Base-by-base conservation (phyloP, 176 grass and related monocot species). In the Thinopyrum elongatum region DNA sequence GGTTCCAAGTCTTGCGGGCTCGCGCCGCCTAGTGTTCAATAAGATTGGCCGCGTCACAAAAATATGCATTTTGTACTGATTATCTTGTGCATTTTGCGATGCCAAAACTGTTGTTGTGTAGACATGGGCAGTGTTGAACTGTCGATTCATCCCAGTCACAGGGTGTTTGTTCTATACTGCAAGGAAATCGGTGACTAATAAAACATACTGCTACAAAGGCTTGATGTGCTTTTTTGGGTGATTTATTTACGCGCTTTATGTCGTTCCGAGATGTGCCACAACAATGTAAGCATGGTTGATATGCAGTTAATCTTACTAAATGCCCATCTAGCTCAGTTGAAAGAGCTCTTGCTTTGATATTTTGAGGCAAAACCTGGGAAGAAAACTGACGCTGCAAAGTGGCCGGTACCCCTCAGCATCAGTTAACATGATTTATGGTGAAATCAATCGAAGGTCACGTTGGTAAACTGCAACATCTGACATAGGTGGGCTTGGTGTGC, bases 31-130 rank as follows among this genome's bases (percentile, higher is more conserved):
- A 60, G 29, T 35, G 47, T 10, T 83, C 53, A 38, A 13, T 53
- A 8, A 17, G 19, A 28, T 57, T 63, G 42, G 42, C 15, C 42
- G 15, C 14, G 4, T 16, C 73, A 2, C 19, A 21, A 16, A 55
- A 26, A 76, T 31, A 51, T 76, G 73, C 73, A 76, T 55, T 76
- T 53, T 21, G 73, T 22, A 65, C 12, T 89, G 44, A 73, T 39
- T 8, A 7, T 27, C 26, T 51, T 64, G 64, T 74, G 39, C 28
- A 25, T 79, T 23, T 22, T 42, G 39, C 9, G 36, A 39, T 2
- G 58, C 15, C 36, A 39, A 31, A 77, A 42, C 19, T 57, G 53
- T 44, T 57, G 53, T 44, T 46, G 22, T 62, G n/a, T 41, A n/a
- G 59, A 15, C 26, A 38, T 61, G 22, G 19, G 7, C 76, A 16